Evolutionary conservation across 2,329 filamentous ascomycete genomes (phyloP), one percentile per base, ranked within the genome.

Genomic region (Epichloe elymi): DNA sequence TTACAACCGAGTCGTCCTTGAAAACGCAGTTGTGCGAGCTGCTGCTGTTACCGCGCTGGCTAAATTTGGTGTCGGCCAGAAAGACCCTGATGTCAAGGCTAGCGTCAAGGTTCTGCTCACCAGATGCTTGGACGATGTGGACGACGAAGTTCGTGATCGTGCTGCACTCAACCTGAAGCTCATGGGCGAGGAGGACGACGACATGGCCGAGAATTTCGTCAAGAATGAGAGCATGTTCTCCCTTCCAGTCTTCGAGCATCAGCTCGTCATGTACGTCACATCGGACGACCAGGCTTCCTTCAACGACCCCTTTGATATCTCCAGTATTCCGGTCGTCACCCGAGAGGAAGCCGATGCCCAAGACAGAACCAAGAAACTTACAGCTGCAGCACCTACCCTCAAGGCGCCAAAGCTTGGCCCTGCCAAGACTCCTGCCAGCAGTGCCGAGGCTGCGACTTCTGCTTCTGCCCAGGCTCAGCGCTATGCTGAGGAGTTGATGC

Each of bases 201-300:
- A 94, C 54, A 76, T 90, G 68, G 89, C 90, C 1, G 77, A 81
- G 57, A 80, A 82, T 54, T 97, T 98, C 67, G 88, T 97, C 65
- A 93, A 94, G 72, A 96, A 95, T 63, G 87, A 97, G 66, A 94
- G 83, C 56, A 95, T 95, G 81, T 98, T 91, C 67, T 94, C 91
- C 8, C 78, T 98, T 20, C 87, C 89, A 11, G 89, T 88, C 53
- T 94, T 98, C 55, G 93, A 97, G 74, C 91, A 97, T 65, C 90
- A 97, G 66, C 82, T 98, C 48, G 90, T 96, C 59, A 86, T 95
- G 81, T 98, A 98, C 63, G 91, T 98, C 60, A 95, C 90, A 17
- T 89, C 90, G 12, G 87, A 89, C 50, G 88, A 93, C 62, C 89
- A 90, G 67, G 80, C 85, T 41, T 87, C 85, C 0, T 98, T 97